Evolutionary conservation across 2,329 filamentous ascomycete species (phyloP).

Genomic region (Scytalidium lignicola): DNA sequence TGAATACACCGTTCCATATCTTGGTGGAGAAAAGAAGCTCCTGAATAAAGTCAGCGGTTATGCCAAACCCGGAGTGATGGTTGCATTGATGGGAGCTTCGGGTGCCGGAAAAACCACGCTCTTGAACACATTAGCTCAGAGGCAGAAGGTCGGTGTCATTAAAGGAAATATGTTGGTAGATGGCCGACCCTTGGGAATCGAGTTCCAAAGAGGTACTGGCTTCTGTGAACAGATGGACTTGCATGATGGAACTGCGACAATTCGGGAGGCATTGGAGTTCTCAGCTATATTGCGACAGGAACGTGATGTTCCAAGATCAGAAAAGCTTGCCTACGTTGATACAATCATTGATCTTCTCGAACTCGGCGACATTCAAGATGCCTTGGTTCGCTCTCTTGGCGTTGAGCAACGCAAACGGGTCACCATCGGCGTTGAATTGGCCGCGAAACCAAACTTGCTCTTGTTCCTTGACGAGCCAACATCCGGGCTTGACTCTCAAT

Average conservation of each 20-base stretch:
- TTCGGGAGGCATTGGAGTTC: conserved; percentile 65
- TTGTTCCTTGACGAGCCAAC: conserved; percentile 72
- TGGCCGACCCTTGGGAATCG: conserved; percentile 52
- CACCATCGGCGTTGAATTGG: conserved; percentile 69
- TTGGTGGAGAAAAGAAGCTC: conserved; percentile 54
- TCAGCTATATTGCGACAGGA: conserved; percentile 62
- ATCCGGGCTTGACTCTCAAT: conserved; percentile 64
- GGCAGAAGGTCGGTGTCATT: conserved; percentile 57
- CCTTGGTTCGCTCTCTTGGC: conserved; percentile 57
- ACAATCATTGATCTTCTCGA: conserved; percentile 62
- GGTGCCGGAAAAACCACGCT: conserved; percentile 82
- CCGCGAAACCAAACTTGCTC: conserved; percentile 61
- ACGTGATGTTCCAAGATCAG: conserved; percentile 43
- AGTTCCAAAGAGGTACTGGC: conserved; percentile 65
- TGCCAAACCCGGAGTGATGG: conserved; percentile 73
- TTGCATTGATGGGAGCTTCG: conserved; percentile 75
- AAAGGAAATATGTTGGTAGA: conserved; percentile 70
- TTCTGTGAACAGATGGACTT: conserved; percentile 71
- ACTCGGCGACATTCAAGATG: conserved; percentile 61
- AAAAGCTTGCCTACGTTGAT: conserved; percentile 63
- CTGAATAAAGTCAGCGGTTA: conserved; percentile 70
- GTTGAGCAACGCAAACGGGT: conserved; percentile 62
- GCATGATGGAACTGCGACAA: conserved; percentile 62
- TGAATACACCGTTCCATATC: conserved; percentile 67
- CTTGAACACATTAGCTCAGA: conserved; percentile 69